Evolutionary conservation across 345 rosid species (phyloP).

Genomic region (Eucalyptus grandis): DNA sequence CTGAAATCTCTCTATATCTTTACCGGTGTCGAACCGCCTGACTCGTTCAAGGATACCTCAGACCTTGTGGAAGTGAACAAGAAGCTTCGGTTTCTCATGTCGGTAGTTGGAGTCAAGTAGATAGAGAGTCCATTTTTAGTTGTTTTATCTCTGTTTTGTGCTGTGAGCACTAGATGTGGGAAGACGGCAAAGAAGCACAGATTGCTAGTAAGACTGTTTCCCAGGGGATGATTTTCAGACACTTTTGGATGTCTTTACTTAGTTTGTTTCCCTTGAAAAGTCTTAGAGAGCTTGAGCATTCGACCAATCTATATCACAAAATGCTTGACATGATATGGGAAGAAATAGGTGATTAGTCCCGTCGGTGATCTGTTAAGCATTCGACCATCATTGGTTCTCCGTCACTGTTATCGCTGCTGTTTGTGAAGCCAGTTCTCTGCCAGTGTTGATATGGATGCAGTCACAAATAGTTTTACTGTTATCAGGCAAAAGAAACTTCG

Average conservation of each 20-base stretch:
- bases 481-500: neutral
- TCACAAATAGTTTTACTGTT: neutral
- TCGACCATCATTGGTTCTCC: neutral
- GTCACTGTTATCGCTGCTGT: neutral
- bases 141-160: neutral
- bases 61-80: constrained; percentile 33
- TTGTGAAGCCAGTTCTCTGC: neutral
- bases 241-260: neutral
- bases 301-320: neutral
- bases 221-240: neutral
- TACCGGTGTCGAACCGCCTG: constrained; percentile 52
- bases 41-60: constrained; percentile 23
- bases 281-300: neutral
- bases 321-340: neutral
- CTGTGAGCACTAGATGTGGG: neutral
- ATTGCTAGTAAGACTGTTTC: neutral
- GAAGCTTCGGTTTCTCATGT: constrained; percentile 51
- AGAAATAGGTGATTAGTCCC: neutral
- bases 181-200: neutral
- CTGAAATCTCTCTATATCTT: constrained; percentile 58
- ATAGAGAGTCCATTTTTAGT: neutral
- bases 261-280: neutral
- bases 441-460: neutral
- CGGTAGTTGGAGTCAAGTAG: constrained; percentile 62
- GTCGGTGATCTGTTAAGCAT: neutral